Evolutionary conservation across 208 protist genomes (phyloP).

Genomic region (Wallacemonas collosoma): DNA sequence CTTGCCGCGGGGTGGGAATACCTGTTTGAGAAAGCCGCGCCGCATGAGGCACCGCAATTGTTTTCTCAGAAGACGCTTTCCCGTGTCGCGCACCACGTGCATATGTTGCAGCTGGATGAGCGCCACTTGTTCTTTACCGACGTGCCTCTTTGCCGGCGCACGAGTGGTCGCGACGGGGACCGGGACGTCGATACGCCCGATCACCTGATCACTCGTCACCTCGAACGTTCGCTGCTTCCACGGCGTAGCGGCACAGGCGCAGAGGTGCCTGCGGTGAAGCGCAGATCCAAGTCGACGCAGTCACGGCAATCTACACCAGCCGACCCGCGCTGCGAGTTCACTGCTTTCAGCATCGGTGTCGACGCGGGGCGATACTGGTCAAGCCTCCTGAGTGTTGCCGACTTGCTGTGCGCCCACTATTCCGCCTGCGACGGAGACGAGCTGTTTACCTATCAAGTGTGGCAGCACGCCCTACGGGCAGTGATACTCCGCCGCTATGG

Average conservation of each 20-base stretch:
- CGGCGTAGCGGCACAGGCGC: too few relatives aligned
- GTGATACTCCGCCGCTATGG: conserved; percentile 23
- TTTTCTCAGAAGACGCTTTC: not conserved
- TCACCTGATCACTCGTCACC: too few relatives aligned
- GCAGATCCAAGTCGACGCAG: too few relatives aligned
- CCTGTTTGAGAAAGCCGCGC: too few relatives aligned
- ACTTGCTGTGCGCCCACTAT: conserved; percentile 31
- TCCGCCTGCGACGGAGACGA: not conserved
- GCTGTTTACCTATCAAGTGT: not conserved
- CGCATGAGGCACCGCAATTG: not conserved
- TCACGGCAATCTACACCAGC: too few relatives aligned
- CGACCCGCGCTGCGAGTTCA: not conserved
- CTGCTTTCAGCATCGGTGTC: conserved; percentile 30
- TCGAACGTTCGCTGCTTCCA: too few relatives aligned
- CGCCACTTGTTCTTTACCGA: not conserved
- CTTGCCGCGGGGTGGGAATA: too few relatives aligned
- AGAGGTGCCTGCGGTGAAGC: too few relatives aligned
- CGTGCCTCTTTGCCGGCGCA: not conserved
- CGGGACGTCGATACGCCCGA: too few relatives aligned
- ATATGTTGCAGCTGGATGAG: not conserved
- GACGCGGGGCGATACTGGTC: conserved; percentile 40
- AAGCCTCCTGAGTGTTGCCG: conserved; percentile 34
- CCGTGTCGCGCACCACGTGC: not conserved
- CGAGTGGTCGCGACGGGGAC: too few relatives aligned
- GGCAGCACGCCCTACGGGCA: conserved; percentile 6